phyloP scores from a whole-genome alignment of 768 basidiomycete genomes.

The Rhodotorula paludigena region DNA sequence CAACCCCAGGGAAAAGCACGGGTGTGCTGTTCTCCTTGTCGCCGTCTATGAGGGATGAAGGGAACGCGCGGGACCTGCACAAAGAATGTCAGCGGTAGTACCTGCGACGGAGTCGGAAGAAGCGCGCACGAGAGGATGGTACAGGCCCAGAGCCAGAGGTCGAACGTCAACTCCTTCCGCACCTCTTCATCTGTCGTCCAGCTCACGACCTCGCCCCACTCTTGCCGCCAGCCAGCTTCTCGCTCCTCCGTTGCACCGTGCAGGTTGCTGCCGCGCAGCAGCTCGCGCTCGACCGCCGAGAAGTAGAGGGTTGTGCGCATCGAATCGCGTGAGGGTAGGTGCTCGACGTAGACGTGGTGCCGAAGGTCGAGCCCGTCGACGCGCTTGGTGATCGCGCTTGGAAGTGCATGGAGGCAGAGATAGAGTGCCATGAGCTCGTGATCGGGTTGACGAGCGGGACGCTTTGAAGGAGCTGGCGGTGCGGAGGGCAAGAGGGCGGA shows the following conservation, averaged over 20 bases:
- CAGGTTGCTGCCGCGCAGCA: slow-evolving; percentile 73
- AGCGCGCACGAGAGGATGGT: slow-evolving; percentile 28
- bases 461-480: slow-evolving; percentile 20
- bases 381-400: neutral
- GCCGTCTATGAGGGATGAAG: slow-evolving; percentile 67
- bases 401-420: slow-evolving; percentile 45
- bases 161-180: slow-evolving; percentile 57
- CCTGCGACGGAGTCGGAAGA: neutral
- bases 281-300: slow-evolving; percentile 57
- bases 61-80: slow-evolving; percentile 81
- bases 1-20: slow-evolving; percentile 78
- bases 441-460: slow-evolving; percentile 23
- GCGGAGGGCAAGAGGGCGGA: slow-evolving; percentile 4
- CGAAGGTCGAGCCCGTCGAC: slow-evolving; percentile 31
- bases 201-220: slow-evolving; percentile 59
- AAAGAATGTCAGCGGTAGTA: too few relatives aligned
- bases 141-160: slow-evolving; percentile 40
- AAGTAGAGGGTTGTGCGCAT: slow-evolving; percentile 74
- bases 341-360: slow-evolving; percentile 60
- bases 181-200: slow-evolving; percentile 53
- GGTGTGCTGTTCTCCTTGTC: slow-evolving; percentile 59
- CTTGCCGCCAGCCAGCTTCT: slow-evolving; percentile 57
- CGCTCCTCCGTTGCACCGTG: slow-evolving; percentile 71
- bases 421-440: slow-evolving; percentile 44
- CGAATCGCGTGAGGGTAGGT: slow-evolving; percentile 58